phyloP scores from a whole-genome alignment of 2,329 filamentous ascomycete genomes.

The Trichoderma sp. region DNA sequence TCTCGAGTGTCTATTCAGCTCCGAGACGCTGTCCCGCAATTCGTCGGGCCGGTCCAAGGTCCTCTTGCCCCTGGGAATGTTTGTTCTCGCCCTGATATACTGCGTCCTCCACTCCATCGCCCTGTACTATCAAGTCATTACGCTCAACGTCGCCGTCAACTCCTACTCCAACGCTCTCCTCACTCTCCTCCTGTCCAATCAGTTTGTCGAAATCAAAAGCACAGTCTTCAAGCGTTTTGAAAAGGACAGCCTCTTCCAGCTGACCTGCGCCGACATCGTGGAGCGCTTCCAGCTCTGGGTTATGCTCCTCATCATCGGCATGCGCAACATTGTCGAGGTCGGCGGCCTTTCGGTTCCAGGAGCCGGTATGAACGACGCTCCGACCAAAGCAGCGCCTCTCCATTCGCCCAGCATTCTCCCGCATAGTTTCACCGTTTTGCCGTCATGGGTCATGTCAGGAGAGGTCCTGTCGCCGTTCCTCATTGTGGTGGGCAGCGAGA shows the following conservation, averaged over 20 bases:
- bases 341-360: conserved; percentile 73
- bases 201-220: conserved; percentile 98
- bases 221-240: conserved; percentile 99
- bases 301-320: conserved; percentile 93
- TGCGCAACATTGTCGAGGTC: conserved; percentile 94
- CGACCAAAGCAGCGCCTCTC: conserved; percentile 59
- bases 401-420: conserved; percentile 77
- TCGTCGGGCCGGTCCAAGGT: conserved; percentile 89
- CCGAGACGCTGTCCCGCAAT: conserved; percentile 86
- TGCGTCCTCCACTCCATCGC: conserved; percentile 85
- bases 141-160: conserved; percentile 96
- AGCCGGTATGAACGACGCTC: conserved; percentile 47
- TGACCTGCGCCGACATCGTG: conserved; percentile 95
- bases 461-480: conserved; percentile 92
- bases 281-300: conserved; percentile 98
- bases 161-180: conserved; percentile 96
- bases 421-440: conserved; percentile 86
- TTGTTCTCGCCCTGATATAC: conserved; percentile 81
- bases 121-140: conserved; percentile 96
- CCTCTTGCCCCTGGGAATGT: conserved; percentile 86
- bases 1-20: conserved; percentile 90
- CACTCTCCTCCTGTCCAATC: conserved; percentile 90
- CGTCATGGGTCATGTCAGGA: conserved; percentile 72
- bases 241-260: conserved; percentile 94
- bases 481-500: conserved; percentile 92